Evolutionary conservation across 2,329 filamentous ascomycete species (phyloP).

Genomic region (Neurospora crassa): DNA sequence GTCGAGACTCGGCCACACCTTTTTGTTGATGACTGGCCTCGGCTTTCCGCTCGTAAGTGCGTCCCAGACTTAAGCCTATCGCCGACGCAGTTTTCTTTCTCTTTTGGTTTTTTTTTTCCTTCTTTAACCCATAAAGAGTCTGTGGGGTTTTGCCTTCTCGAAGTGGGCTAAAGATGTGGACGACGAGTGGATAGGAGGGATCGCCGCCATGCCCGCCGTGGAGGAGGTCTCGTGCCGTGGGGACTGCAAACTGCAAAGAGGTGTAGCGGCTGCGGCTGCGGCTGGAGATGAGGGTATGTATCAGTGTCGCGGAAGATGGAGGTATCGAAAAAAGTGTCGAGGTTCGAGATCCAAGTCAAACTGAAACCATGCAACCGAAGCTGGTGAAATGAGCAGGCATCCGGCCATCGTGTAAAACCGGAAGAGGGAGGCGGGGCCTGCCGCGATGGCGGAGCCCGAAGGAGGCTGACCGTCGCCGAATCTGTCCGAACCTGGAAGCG

Average conservation of each 20-base stretch:
- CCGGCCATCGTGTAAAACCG: neutral
- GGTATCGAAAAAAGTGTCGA: neutral
- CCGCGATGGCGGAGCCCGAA: neutral
- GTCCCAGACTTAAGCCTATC: neutral
- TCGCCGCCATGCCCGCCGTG: neutral
- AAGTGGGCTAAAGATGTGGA: neutral
- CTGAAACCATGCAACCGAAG: neutral
- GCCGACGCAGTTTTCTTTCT: neutral
- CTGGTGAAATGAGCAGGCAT: neutral
- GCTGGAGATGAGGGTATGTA: neutral
- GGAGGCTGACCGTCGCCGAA: neutral
- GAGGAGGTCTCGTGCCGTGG: neutral
- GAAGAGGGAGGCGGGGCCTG: neutral
- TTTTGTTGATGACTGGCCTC: neutral
- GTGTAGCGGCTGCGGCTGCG: neutral
- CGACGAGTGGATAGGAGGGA: neutral
- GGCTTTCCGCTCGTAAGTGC: neutral
- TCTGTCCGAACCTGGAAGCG: conserved; percentile 5
- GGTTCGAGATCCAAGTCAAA: neutral
- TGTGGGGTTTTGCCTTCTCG: neutral
- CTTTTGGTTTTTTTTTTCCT: neutral
- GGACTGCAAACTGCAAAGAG: neutral
- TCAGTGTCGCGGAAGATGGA: neutral
- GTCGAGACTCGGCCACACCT: neutral
- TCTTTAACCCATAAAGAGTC: neutral